Base-by-base conservation (phyloP, 768 basidiomycete genomes). In the Phaeotremella fagi region DNA sequence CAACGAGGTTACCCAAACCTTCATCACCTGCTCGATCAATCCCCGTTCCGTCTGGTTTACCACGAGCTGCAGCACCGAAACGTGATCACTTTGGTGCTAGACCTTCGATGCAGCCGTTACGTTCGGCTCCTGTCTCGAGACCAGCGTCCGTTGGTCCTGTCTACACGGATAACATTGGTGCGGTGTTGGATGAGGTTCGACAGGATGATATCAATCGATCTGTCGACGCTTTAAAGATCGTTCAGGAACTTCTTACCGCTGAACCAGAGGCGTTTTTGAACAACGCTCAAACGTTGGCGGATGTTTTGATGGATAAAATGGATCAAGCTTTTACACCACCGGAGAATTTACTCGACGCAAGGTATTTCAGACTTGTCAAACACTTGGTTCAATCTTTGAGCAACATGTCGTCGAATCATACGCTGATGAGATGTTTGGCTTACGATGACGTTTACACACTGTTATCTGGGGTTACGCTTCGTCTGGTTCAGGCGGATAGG, bases 311-410 rank as follows among this genome's bases (percentile, higher is more conserved):
- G 2, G 79, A 88, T 23, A 87, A 92, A 67, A 89, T 94, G 88
- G 82, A 87, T 9, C 87, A 90, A 71, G 84, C 90, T 18, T 98
- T 97, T 69, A 88, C 90, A 47, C 81, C 82, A 43, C 84, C 84
- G 1, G 83, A 86, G 25, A 83, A 88, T 48, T 77, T 92, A 33
- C 74, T 83, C 22, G 77, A 82, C 14, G 83, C 85, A 16, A 85
- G 87, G 58, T 89, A 90, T 65, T 91, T 95, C 77, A 82, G 95
- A 35, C 79, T 99, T 7, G 90, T 92, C 43, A 99, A 99, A 75
- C 95, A 98, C 74, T 82, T 98, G 48, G 94, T 98, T 58, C 92
- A 97, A 74, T 92, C 92, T 0, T 81, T 97, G 25, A 91, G 92
- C 64, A 87, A 87, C 23, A 90, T 97, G 72, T 94, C 91, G 65